These are phyloP conservation scores for Alternaria tenuissima DNA, from an alignment of 2,329 filamentous ascomycete species.

Conservation along the genomic window DNA sequence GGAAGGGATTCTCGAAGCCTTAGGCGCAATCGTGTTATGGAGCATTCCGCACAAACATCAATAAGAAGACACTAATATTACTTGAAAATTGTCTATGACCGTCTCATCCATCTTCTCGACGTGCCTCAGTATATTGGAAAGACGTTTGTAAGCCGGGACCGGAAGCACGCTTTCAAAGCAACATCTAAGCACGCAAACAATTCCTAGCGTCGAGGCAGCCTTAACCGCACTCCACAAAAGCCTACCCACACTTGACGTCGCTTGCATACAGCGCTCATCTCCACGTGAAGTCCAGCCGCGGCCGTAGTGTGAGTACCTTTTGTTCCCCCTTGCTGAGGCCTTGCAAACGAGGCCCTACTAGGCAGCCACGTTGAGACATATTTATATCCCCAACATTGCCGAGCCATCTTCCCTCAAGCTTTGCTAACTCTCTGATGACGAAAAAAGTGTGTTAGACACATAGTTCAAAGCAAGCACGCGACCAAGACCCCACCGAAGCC, in stretches of 20 bases:
- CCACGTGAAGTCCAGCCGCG: background rate
- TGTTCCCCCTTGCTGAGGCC: background rate
- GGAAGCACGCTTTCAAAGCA: background rate
- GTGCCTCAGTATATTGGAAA: background rate
- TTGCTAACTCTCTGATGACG: background rate
- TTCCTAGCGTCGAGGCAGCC: constrained; percentile 2
- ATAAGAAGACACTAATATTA: background rate
- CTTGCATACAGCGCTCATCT: background rate
- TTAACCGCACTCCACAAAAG: constrained; percentile 4
- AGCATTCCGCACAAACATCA: background rate
- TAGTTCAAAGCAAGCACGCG: background rate
- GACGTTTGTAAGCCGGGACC: background rate
- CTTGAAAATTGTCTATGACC: background rate
- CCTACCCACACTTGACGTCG: background rate
- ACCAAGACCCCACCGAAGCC: background rate
- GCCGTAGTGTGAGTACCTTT: constrained; percentile 1
- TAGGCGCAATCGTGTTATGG: background rate
- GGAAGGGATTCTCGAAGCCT: background rate
- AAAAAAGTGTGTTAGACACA: background rate
- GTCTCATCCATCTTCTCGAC: background rate
- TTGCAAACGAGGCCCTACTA: background rate
- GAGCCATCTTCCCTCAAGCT: background rate
- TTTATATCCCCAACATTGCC: background rate
- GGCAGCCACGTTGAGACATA: background rate
- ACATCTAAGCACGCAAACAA: background rate